Evolutionary conservation across 1,139 yeast genomes (phyloP), one percentile per base, ranked within the genome.

Genomic region (Nakaseomyces uthaithaninus): DNA sequence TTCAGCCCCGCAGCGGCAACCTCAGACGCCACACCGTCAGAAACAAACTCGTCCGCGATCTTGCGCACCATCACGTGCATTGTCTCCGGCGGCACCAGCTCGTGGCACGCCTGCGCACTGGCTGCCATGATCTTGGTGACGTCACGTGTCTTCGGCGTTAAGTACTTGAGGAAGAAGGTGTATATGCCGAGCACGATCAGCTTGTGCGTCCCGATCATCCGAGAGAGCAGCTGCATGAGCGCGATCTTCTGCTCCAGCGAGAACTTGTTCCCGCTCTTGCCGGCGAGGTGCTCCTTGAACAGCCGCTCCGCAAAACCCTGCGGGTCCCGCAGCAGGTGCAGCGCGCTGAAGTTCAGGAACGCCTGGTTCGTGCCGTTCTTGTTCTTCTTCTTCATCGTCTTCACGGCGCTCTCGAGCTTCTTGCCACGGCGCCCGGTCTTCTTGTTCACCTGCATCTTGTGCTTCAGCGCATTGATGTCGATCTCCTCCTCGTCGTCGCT

Each of bases 101-200:
- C 97, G 60, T 91, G 99, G 23, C 94, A 77, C 0, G 97, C 87
- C 65, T 93, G 98, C 0, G 97, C 99, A 38, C 85, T 73, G 3
- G 97, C 95, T 10, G 98, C 97, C 84, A 91, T 75, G 47, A 91
- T 80, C 63, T 87, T 94, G 1, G 99, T 93, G 37, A 91, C 98
- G 53, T 89, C 84, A 44, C 78, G 71, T 64, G 91, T 97, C 62
- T 89, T 89, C 37, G 98, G 97, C 2, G 95, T 89, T 54, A 91
- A 70, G 58, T 84, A 91, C 57, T 86, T 87, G 59, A 87, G 66
- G 65, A 91, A 80, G 59, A 76, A 87, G 1, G 96, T 80, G 64
- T 91, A 91, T 35, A 91, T 68, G 3, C 96, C 96, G 51, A 93
- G 69, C 3, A 91, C 83, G 1, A 89, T 82, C 57, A 91, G 72